A percentile compares a stretch with the other conserved stretches of the same genome.
Evolutionary conservation across 306 rosid genomes (phyloP).

Genomic region (Cyclanthera cordifolia): DNA sequence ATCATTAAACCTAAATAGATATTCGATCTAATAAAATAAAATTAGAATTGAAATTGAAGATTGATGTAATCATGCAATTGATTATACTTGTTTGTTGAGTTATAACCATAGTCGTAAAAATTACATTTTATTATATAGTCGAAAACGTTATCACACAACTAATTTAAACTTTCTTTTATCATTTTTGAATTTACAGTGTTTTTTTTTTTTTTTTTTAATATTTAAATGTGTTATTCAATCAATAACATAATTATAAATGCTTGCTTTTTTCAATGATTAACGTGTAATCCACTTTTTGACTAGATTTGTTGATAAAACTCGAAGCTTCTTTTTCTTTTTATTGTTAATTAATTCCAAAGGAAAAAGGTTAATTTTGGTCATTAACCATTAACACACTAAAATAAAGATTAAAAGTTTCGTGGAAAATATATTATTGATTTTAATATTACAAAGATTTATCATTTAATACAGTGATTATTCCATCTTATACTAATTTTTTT

Average conservation of each 20-base stretch:
- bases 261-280: neutral
- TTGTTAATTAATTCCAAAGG: neutral
- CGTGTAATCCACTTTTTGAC: neutral
- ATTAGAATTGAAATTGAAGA: no score
- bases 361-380: neutral
- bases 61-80: no score
- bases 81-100: no score
- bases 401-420: neutral
- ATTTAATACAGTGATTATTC: neutral
- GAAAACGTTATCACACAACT: no score
- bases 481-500: neutral
- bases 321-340: neutral
- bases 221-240: neutral
- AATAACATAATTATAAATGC: neutral
- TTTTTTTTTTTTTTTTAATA: no score
- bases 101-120: no score
- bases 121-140: no score
- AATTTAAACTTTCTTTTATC: no score
- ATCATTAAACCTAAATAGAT: no score
- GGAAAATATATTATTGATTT: neutral
- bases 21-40: no score
- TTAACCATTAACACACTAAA: neutral
- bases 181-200: no score
- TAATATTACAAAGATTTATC: neutral
- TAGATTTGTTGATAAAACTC: neutral